Base-by-base conservation (phyloP, 2,329 filamentous ascomycete genomes). In the Zymoseptoria ardabiliae region DNA sequence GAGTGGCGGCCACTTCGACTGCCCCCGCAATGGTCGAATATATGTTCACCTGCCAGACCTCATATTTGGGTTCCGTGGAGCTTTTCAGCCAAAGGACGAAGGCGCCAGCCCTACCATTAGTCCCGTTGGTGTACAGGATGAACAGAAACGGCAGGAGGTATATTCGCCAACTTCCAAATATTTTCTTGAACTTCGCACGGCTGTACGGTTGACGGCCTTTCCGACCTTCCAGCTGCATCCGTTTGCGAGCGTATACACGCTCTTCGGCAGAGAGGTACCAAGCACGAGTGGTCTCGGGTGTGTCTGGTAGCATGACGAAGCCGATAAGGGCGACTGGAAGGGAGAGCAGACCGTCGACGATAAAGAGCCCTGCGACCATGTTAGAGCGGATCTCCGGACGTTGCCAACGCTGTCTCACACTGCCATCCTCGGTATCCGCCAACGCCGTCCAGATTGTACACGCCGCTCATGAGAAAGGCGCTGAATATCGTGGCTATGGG, bases 111-210 rank as follows among this genome's bases (percentile, higher is more conserved):
- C 74, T 66, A 19, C 75, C 74, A 1, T 75, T 73, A 2, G 73
- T 75, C 1, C 79, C 83, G 65, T 88, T 88, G 70, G 85, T 86
- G 75, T 86, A 88, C 48, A 81, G 69, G 53, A 87, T 77, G 67
- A 87, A 88, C 0, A 86, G 71, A 0, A 82, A 57, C 0, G 78
- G 79, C 1, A 89, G 73, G 0, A 79, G 64, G 58, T 85, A 88
- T 1, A 88, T 82, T 61, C 85, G 85, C 85, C 85, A 88, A 4
- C 80, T 82, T 0, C 76, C 76, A 58, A 87, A 81, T 17, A 88
- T 87, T 50, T 63, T 65, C 21, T 52, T 54, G 48, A 88, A 66
- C 71, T 85, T 87, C 2, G 72, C 68, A 56, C 72, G 74, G 0
- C 78, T 81, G 63, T 79, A 81, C 0, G 78, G 77, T 51, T 73